A percentile compares a stretch with the other conserved stretches of the same genome.
Conservation (phyloP, 768 basidiomycete genomes). For the Asterophora parasitica region DNA sequence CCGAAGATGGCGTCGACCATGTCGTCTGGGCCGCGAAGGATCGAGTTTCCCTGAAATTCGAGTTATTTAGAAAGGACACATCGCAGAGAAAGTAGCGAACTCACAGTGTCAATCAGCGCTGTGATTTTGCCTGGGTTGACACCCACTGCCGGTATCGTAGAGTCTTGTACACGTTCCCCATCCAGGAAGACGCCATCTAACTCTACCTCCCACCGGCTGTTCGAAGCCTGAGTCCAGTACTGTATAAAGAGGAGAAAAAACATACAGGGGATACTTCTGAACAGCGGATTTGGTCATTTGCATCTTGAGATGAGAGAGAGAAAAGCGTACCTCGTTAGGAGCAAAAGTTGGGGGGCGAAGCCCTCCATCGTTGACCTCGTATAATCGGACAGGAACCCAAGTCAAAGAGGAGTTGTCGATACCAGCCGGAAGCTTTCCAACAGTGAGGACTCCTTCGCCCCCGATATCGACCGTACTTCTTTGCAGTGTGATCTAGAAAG, state of each 20-base stretch:
- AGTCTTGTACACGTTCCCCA: slow-evolving; percentile 47
- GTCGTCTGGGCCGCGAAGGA: slow-evolving; percentile 65
- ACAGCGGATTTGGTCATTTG: background rate
- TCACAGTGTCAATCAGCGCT: slow-evolving; percentile 63
- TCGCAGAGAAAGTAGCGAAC: too few relatives aligned
- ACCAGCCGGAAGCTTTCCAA: slow-evolving; percentile 56
- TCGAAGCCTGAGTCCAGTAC: background rate
- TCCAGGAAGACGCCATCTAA: slow-evolving; percentile 65
- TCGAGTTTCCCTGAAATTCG: slow-evolving; percentile 57
- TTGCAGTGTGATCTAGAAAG: slow-evolving; percentile 44
- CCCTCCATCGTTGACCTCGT: slow-evolving; percentile 50
- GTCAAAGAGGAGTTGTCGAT: slow-evolving; percentile 53
- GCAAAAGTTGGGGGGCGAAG: slow-evolving; percentile 48
- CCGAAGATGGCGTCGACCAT: slow-evolving; percentile 48
- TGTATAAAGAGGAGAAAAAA: background rate
- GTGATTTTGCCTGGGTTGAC: slow-evolving; percentile 37
- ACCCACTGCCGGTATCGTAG: slow-evolving; percentile 38
- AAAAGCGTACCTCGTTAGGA: slow-evolving; percentile 47
- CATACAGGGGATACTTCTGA: slow-evolving; percentile 36
- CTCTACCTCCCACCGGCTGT: slow-evolving; percentile 59
- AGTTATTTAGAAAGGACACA: background rate
- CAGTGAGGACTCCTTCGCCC: slow-evolving; percentile 53
- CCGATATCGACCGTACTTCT: slow-evolving; percentile 55
- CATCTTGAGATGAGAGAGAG: background rate
- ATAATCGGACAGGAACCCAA: slow-evolving; percentile 64